These are phyloP conservation scores for Emmonsiellopsis sp. DNA, from an alignment of 2,329 filamentous ascomycete genomes.

Conservation along the genomic window DNA sequence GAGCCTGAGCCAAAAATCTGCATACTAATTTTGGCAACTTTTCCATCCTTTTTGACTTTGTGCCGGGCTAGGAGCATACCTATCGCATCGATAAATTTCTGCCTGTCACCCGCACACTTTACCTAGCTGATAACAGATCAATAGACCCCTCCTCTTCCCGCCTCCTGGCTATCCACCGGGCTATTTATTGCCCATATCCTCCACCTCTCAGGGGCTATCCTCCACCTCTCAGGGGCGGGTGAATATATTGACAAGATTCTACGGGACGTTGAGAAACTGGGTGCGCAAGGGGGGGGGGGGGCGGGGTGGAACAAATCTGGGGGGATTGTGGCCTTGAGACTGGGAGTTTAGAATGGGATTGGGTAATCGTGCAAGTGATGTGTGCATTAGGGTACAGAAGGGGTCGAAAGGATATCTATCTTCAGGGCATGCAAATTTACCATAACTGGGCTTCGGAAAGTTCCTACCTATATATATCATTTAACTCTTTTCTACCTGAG, in stretches of 20 bases:
- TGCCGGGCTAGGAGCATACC: slow-evolving; percentile 15
- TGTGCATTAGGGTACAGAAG: no score
- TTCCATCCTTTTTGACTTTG: slow-evolving; percentile 20
- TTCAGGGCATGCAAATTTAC: no score
- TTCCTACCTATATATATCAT: no score
- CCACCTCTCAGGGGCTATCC: no score
- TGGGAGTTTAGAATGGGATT: no score
- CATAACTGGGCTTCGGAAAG: no score
- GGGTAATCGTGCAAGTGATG: no score
- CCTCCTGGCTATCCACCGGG: slow-evolving; percentile 25
- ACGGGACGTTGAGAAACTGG: slow-evolving; percentile 11
- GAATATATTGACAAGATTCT: slow-evolving; percentile 25
- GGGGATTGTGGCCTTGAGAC: no score
- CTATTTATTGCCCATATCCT: slow-evolving; percentile 25
- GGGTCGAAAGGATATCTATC: no score
- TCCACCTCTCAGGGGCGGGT: slow-evolving; percentile 25
- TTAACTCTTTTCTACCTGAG: no score
- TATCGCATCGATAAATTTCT: slow-evolving; percentile 20
- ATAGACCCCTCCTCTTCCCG: slow-evolving; percentile 26
- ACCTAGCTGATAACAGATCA: slow-evolving; percentile 16
- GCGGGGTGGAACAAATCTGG: no score
- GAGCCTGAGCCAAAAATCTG: not conserved
- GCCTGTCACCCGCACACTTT: slow-evolving; percentile 23
- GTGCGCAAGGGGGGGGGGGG: not conserved
- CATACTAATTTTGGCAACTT: slow-evolving; percentile 13